phyloP scores from a whole-genome alignment of 2,329 filamentous ascomycete species.

The Lasiodiplodia theobromae region DNA sequence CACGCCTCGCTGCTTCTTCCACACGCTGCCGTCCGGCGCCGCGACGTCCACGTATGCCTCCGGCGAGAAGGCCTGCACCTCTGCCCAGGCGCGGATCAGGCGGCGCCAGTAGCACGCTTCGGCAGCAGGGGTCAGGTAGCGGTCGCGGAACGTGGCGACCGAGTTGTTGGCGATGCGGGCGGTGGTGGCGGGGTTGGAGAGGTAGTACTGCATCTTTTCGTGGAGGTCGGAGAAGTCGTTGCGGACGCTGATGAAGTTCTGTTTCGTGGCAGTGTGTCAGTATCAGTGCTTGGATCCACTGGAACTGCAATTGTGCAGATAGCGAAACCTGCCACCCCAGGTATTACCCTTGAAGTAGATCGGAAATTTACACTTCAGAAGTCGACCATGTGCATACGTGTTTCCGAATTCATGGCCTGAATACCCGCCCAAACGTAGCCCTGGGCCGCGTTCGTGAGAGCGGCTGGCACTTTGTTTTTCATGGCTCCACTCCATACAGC shows the following conservation, averaged over 20 bases:
- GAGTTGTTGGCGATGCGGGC: slow-evolving; percentile 59
- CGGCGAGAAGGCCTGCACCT: slow-evolving; percentile 10
- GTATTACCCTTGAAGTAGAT: too few species aligned
- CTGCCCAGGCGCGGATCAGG: slow-evolving; percentile 41
- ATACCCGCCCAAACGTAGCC: too few species aligned
- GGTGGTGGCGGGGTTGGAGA: slow-evolving; percentile 52
- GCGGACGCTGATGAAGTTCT: slow-evolving; percentile 59
- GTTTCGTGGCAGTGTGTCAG: slow-evolving; percentile 31
- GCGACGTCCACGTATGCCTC: background rate
- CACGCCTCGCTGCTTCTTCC: slow-evolving; percentile 7
- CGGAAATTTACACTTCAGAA: too few species aligned
- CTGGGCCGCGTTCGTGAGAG: too few species aligned
- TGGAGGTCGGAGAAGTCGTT: slow-evolving; percentile 52
- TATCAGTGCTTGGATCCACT: too few species aligned
- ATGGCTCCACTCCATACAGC: too few species aligned
- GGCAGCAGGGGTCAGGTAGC: slow-evolving; percentile 62
- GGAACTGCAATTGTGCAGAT: too few species aligned
- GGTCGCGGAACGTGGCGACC: slow-evolving; percentile 57
- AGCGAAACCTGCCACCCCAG: too few species aligned
- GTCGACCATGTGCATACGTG: too few species aligned
- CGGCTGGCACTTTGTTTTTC: too few species aligned
- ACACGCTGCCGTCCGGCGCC: background rate
- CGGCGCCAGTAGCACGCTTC: slow-evolving; percentile 64
- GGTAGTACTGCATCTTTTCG: slow-evolving; percentile 48
- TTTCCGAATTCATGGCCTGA: too few species aligned